Percentiles rank a stretch among this genome's conserved stretches.
Conservation (phyloP, 352 stramenopile species). For the Phytophthora cryptogea region DNA sequence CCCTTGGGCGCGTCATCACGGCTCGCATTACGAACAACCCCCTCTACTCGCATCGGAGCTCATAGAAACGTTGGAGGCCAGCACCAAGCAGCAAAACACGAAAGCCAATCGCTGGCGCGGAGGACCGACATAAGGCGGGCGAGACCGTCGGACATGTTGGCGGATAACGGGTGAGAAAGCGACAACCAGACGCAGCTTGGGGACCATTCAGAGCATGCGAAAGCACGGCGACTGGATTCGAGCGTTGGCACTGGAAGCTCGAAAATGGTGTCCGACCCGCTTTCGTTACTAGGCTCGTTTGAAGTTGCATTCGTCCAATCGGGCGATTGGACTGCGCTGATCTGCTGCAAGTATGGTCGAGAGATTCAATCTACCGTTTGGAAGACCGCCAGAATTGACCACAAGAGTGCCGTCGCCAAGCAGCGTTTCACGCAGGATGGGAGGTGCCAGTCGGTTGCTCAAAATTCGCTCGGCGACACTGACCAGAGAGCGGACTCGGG, state of each 20-base stretch:
- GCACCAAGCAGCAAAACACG: conserved; percentile 31
- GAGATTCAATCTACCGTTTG: conserved; percentile 34
- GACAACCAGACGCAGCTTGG: conserved; percentile 23
- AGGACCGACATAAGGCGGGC: conserved; percentile 22
- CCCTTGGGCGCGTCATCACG: neutral
- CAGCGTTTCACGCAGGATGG: conserved; percentile 14
- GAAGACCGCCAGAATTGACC: conserved; percentile 14
- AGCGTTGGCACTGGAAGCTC: neutral
- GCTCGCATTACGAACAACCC: no score
- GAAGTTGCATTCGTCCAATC: conserved; percentile 38
- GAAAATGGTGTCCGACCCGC: conserved; percentile 8
- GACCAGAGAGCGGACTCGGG: conserved; percentile 24
- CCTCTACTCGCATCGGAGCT: neutral
- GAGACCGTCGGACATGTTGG: conserved; percentile 25
- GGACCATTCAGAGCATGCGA: conserved; percentile 25
- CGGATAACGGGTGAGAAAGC: conserved; percentile 29
- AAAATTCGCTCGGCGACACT: conserved; percentile 11
- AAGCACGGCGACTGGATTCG: conserved; percentile 2
- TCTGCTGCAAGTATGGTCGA: conserved; percentile 16
- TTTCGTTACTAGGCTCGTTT: conserved; percentile 22
- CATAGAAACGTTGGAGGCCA: conserved; percentile 7
- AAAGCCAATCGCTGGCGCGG: conserved; percentile 13
- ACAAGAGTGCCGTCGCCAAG: conserved; percentile 1
- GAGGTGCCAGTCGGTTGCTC: conserved; percentile 6
- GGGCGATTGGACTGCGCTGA: conserved; percentile 25